Base-by-base conservation (phyloP, 169 alveolate species). In the Plasmodium coatneyi region DNA sequence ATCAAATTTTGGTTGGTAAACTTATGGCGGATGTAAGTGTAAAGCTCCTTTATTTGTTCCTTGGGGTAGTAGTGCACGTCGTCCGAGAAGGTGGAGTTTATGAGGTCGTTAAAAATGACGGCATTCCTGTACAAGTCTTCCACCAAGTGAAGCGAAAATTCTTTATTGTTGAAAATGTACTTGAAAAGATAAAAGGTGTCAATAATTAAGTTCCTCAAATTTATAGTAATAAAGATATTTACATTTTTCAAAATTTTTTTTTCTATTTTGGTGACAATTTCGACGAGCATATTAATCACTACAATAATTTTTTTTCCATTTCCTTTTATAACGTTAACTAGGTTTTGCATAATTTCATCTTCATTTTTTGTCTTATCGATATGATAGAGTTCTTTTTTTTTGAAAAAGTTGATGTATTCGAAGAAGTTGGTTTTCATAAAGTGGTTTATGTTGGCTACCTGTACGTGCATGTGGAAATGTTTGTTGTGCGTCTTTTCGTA, bases 361-460 rank as follows among this genome's bases (percentile, higher is more conserved):
- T 87, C 93, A 79, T 87, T 87, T 56, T 87, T 79, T 25, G 87
- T 28, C 80, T 87, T 76, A 10, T 87, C 90, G 1, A 87, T 87
- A 43, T 87, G 70, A 60, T 87, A 87, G 30, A 87, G 71, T 87
- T 87, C 93, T 71, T 87, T 87, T 87, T 87, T 87, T 78, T 87
- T 87, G 71, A 87, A 87, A 78, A 87, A 78, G 32, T 87, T 87
- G 0, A 87, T 87, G 34, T 87, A 87, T 87, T 87, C 90, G 56
- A 60, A 78, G 60, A 87, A 87, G 39, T 56, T 34, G 7, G 41
- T 87, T 87, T 87, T 87, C 93, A 87, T 87, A 52, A 87, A 87
- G n/a, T 41, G n/a, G 71, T 87, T 87, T 78, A 87, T 87, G 32
- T 87, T 78, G 10, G 93, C 93, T 30, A 87, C 72, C 54, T 87